Evolutionary conservation across 2,329 filamentous ascomycete species (phyloP).

Genomic region (Pyrenophora teres): DNA sequence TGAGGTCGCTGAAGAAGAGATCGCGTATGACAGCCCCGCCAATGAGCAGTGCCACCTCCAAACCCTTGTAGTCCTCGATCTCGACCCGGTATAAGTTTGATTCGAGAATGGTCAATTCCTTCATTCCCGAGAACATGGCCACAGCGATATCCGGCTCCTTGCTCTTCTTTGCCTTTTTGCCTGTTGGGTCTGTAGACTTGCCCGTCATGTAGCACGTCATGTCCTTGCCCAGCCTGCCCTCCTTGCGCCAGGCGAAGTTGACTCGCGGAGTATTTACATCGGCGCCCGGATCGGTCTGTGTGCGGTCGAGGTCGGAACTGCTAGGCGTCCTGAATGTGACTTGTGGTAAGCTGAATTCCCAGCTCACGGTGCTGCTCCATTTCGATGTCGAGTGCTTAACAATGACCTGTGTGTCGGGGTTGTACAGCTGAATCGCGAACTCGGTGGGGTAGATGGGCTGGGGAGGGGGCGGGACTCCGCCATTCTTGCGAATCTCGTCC

Average conservation of each 20-base stretch:
- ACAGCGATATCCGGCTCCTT: conserved; percentile 95
- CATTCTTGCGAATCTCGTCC: conserved; percentile 75
- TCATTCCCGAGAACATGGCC: conserved; percentile 74
- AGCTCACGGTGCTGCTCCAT: conserved; percentile 79
- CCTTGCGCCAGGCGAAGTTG: conserved; percentile 86
- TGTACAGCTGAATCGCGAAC: conserved; percentile 89
- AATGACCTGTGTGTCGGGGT: conserved; percentile 81
- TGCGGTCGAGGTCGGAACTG: conserved; percentile 75
- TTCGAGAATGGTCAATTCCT: conserved; percentile 87
- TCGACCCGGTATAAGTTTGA: conserved; percentile 89
- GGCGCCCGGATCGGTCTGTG: conserved; percentile 64
- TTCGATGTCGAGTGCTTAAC: conserved; percentile 73
- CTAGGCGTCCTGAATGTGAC: conserved; percentile 83
- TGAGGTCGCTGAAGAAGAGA: conserved; percentile 65
- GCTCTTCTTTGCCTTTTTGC: conserved; percentile 67
- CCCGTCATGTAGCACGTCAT: conserved; percentile 88
- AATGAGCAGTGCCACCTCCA: conserved; percentile 78
- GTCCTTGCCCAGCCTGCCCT: conserved; percentile 83
- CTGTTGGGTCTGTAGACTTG: conserved; percentile 67
- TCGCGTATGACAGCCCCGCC: conserved; percentile 65
- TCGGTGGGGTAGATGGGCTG: conserved; percentile 75
- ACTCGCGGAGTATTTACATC: conserved; percentile 67
- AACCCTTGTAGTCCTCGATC: conserved; percentile 89
- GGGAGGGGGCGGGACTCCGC: conserved; percentile 67
- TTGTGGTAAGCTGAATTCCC: conserved; percentile 92